A percentile compares a stretch with the other conserved stretches of the same genome.
These are phyloP conservation scores for Arthrobotrys megalospora DNA, from an alignment of 2,329 filamentous ascomycete genomes.

Conservation along the genomic window DNA sequence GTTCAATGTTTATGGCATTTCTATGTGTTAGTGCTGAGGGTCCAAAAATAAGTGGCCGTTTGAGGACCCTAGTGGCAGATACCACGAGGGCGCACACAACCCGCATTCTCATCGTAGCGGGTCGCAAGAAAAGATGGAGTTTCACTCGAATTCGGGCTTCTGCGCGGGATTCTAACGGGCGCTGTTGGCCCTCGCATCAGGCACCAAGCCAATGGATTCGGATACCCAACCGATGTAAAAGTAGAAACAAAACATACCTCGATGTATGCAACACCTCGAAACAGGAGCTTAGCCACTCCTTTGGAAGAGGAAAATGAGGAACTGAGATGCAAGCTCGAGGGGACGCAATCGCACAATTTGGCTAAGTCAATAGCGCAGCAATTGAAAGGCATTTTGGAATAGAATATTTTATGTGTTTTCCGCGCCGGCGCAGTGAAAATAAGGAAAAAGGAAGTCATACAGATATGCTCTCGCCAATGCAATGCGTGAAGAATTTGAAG, in stretches of 20 bases:
- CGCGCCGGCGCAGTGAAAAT: constrained; percentile 4
- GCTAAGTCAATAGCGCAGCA: neutral
- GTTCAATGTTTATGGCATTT: constrained; percentile 13
- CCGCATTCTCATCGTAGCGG: constrained; percentile 8
- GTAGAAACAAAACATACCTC: constrained; percentile 29
- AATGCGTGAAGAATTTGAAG: constrained; percentile 28
- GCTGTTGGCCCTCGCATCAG: constrained; percentile 7
- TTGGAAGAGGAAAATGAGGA: constrained; percentile 1
- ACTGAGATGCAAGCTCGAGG: constrained; percentile 11
- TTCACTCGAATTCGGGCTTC: constrained; percentile 25
- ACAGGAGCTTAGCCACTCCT: constrained; percentile 36
- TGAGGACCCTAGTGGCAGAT: constrained; percentile 2
- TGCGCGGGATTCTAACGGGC: constrained; percentile 8
- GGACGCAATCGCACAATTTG: constrained; percentile 9
- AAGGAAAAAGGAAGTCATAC: constrained; percentile 17
- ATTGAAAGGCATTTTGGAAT: constrained; percentile 3
- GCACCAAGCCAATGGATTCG: constrained; percentile 19
- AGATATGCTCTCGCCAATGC: constrained; percentile 21
- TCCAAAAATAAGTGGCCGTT: constrained; percentile 28
- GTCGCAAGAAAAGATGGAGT: neutral
- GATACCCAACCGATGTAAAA: constrained; percentile 27
- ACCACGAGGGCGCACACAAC: constrained; percentile 2
- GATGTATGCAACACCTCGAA: constrained; percentile 22
- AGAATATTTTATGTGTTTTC: neutral
- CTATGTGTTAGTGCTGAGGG: constrained; percentile 10